Evolutionary conservation across 2,329 filamentous ascomycete species (phyloP), one percentile per base, ranked within the genome.

Genomic region (Emergomyces africanus): DNA sequence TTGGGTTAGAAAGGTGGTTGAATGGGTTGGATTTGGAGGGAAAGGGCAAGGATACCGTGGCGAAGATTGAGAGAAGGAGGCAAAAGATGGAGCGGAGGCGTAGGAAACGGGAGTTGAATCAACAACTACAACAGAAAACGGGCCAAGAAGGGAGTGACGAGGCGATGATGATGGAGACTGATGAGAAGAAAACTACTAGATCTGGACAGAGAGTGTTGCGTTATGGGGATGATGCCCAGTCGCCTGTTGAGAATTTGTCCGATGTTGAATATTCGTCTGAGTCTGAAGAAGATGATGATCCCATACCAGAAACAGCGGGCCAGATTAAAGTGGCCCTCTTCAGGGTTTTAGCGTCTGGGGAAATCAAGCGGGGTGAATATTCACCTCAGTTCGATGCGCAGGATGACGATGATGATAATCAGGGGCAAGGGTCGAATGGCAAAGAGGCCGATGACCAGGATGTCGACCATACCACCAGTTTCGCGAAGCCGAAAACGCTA

Each of bases 271-370:
- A 82, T 61, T 77, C 77, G 14, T 88, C 86, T 23, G 85, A 86
- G 69, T 90, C 87, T 2, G 88, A 83, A 54, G 82, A 90, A 61
- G 89, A 92, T 66, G 90, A 96, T 71, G 89, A 92, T 66, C 89
- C 89, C 1, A 79, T 84, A 60, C 90, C 92, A 14, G 94, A 97
- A 78, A 90, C 94, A 12, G 88, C 94, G 5, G 94, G 94, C 10
- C 94, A 99, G 75, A 99, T 99, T 77, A 97, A 97, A 75, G 90
- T 99, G 20, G 90, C 92, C 63, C 85, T 99, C 77, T 97, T 96
- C 74, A 85, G 94, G 33, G 94, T 99, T 9, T 79, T 97, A 51
- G 94, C 94, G 1, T 96, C 90, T 6, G 94, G 94, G 15, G 94
- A 97, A 72, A 95, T 99, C 70, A 97, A 96, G 76, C 89, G 91